Evolutionary conservation across 129 eudicot genomes (phyloP).

Genomic region (Logfia minima): DNA sequence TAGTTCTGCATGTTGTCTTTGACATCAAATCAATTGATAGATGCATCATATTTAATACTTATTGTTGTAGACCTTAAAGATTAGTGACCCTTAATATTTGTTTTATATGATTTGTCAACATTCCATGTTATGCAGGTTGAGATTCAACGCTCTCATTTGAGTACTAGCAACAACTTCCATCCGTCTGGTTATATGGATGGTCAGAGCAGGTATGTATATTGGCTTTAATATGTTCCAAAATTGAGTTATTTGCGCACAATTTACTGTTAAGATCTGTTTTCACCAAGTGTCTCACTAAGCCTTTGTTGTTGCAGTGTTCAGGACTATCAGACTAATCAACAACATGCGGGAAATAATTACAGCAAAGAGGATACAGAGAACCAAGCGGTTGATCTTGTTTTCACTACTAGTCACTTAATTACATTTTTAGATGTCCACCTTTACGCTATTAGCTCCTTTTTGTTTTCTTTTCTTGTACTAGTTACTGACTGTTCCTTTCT

Average conservation of each 20-base stretch:
- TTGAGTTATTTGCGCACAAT: not conserved
- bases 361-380: constrained; percentile 42
- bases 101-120: constrained; percentile 10
- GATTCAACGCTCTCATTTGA: constrained; percentile 40
- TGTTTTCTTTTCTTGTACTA: not conserved
- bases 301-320: constrained; percentile 40
- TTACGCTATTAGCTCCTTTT: constrained; percentile 3
- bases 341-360: constrained; percentile 34
- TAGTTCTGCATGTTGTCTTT: not conserved
- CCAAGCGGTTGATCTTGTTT: constrained; percentile 39
- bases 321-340: constrained; percentile 45
- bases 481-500: constrained; percentile 9
- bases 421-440: not conserved
- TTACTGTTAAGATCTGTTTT: not conserved
- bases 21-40: not conserved
- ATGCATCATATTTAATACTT: not conserved
- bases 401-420: not conserved
- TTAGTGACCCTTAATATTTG: not conserved
- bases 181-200: constrained; percentile 50
- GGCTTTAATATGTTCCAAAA: not conserved
- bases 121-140: constrained; percentile 49
- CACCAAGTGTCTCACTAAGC: not conserved
- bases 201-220: constrained; percentile 49
- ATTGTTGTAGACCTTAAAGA: not conserved
- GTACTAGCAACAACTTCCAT: constrained; percentile 36